Evolutionary conservation across 2,329 filamentous ascomycete genomes (phyloP), one percentile per base, ranked within the genome.

Genomic region (Epichloe elymi): DNA sequence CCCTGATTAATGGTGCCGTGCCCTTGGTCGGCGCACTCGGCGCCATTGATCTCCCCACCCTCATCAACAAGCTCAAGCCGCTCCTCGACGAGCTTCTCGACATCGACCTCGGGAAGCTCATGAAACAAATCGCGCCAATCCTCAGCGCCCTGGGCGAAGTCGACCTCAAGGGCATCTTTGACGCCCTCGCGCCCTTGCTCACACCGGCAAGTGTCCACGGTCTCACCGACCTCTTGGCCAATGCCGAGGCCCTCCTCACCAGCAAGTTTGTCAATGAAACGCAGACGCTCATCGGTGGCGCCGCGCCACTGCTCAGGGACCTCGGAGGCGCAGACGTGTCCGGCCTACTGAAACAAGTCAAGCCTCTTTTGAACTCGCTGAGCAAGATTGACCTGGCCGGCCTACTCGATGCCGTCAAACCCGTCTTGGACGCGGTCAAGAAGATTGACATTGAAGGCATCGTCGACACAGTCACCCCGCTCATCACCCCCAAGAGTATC

Each of bases 251-350:
- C n/a, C 59, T 70, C 1, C 61, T 70, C 26, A 70, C 62, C 0
- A 50, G 52, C 44, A 61, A 63, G 12, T 70, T 71, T 45, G 69
- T 71, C 57, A 69, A 70, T 47, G 61, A 70, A 44, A 72, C 67
- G 0, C 65, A 69, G 8, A 66, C 62, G 0, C 63, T 70, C 19
- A 63, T 70, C 17, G 59, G 59, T 6, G 68, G 63, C 2, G 68
- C 67, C 0, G 65, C 64, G 10, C 68, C 68, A 0, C 58, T 72
- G 8, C 56, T 72, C 30, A 58, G 57, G 2, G 60, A 63, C 0
- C 59, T 73, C 1, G 59, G 60, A 41, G 59, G 58, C 15, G 58
- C 71, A n/a, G 67, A 73, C 39, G 55, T 73, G 2, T 59, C 60
- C 23, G 64, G 65, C 11, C 59, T 72, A 7, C 48, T 71, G 12